Percentiles rank a stretch among this genome's conserved stretches.
These are phyloP conservation scores for Acaromyces ingoldii DNA, from an alignment of 1,284 basidiomycete species.

Conservation along the genomic window DNA sequence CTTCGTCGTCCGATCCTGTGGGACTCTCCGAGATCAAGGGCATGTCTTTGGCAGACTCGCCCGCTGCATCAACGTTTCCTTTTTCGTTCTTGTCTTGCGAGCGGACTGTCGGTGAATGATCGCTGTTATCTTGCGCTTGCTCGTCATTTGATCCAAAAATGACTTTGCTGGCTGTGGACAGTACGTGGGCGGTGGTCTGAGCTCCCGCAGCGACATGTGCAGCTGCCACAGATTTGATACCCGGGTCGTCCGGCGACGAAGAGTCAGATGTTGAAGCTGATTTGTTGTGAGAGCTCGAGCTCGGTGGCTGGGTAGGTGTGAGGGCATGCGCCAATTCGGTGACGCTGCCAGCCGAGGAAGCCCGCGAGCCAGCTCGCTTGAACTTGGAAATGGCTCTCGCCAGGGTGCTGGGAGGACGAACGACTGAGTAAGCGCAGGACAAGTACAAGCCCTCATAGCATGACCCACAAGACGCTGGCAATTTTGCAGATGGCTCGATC, in stretches of 20 bases:
- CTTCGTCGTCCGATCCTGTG: too few relatives aligned
- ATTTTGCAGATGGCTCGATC: slow-evolving; percentile 45
- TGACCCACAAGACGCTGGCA: slow-evolving; percentile 41
- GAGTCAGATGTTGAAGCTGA: too few relatives aligned
- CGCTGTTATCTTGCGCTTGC: too few relatives aligned
- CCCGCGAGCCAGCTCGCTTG: slow-evolving; percentile 21
- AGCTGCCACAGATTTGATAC: slow-evolving; percentile 2
- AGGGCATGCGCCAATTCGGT: background rate
- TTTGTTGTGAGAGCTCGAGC: background rate
- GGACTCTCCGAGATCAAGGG: too few relatives aligned
- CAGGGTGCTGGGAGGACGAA: slow-evolving; percentile 16
- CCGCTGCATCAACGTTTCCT: too few relatives aligned
- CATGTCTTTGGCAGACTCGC: too few relatives aligned
- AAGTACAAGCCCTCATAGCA: background rate
- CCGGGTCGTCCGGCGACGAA: too few relatives aligned
- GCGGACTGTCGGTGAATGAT: too few relatives aligned
- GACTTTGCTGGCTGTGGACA: too few relatives aligned
- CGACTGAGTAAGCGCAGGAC: background rate
- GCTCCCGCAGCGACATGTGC: slow-evolving; percentile 1
- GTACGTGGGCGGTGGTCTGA: background rate
- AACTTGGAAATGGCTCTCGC: slow-evolving; percentile 48
- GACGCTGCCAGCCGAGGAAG: background rate
- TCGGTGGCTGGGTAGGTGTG: background rate
- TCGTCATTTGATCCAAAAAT: too few relatives aligned
- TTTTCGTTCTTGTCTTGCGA: too few relatives aligned